Evolutionary conservation across 805 yeast genomes (phyloP), one percentile per base, ranked within the genome.

Genomic region (Teunomyces tritomae): DNA sequence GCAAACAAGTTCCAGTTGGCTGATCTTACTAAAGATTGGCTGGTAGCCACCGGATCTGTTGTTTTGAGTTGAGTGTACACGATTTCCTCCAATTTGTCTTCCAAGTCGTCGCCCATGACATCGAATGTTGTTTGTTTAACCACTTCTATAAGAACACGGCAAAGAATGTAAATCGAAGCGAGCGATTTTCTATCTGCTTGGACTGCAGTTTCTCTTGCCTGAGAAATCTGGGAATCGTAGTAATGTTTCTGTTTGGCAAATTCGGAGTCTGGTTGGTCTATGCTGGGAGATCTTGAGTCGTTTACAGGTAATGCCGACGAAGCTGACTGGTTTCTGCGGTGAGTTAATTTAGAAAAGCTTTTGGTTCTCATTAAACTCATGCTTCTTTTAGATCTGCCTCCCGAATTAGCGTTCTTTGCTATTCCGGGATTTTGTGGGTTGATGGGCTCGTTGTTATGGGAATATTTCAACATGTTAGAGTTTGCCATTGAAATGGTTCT

Each of bases 1-100:
- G 98, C 96, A 64, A 94, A 84, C 30, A 91, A 76, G 58, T 87
- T 85, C 98, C 98, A 94, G 63, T 94, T 94, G 0, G 97, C 89
- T 6, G 94, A 84, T 48, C 96, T 79, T 2, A 92, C 88, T 20
- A 83, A 71, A 39, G 89, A 84, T 47, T 71, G 76, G 43, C 73
- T 64, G 1, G 76, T 70, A 2, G 84, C 77, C 5, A 87, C 78
- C 0, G 97, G 96, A 59, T 94, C 97, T 1, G 96, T 89, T 2
- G 91, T 83, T 54, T 87, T 82, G 47, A 94, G 70, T 64, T 94
- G 97, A 11, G 89, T 84, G 70, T 89, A 94, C 27, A 92, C 95
- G 44, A 91, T 91, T 56, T 94, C 98, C 64, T 94, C 98, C 8
- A 94, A 72, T 57, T 87, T 88, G 43, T 83, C 87, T 14, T 87